Percentiles rank a stretch among this genome's conserved stretches.
Conservation (phyloP, 805 yeast genomes). For the Candida golubevii region DNA sequence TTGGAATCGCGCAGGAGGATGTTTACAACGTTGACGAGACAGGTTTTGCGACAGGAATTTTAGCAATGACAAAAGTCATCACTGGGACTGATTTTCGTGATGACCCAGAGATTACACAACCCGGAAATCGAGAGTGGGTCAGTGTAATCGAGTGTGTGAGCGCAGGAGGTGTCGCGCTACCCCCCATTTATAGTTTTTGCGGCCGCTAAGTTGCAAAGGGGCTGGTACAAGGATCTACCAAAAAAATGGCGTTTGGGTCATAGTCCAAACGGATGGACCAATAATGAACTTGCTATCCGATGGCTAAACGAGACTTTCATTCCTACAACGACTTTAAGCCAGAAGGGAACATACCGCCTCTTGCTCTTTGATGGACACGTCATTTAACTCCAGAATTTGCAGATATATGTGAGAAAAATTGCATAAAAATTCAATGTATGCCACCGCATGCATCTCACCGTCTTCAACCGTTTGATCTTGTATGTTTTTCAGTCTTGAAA, state of each 20-base stretch:
- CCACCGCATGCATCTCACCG: not conserved
- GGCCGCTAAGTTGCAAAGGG: not conserved
- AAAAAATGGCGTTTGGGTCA: not conserved
- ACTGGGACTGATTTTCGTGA: not conserved
- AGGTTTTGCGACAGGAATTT: not conserved
- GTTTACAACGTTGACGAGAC: slow-evolving; percentile 3
- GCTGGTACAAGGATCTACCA: not conserved
- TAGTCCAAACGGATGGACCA: not conserved
- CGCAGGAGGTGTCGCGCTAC: not conserved
- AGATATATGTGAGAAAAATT: not conserved
- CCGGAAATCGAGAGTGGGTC: not conserved
- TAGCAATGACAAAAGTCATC: not conserved
- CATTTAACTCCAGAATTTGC: not conserved
- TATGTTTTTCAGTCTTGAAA: not conserved
- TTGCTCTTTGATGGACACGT: not conserved
- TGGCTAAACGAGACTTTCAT: slow-evolving; percentile 1
- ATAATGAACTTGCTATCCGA: not conserved
- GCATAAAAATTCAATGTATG: not conserved
- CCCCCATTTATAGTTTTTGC: not conserved
- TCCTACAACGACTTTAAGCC: not conserved
- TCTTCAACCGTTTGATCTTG: not conserved
- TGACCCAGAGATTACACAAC: not conserved
- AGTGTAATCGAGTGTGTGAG: not conserved
- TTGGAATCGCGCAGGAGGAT: not conserved
- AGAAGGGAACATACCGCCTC: not conserved